Conservation (phyloP, 768 basidiomycete species). For the Amanita pallidorosea region DNA sequence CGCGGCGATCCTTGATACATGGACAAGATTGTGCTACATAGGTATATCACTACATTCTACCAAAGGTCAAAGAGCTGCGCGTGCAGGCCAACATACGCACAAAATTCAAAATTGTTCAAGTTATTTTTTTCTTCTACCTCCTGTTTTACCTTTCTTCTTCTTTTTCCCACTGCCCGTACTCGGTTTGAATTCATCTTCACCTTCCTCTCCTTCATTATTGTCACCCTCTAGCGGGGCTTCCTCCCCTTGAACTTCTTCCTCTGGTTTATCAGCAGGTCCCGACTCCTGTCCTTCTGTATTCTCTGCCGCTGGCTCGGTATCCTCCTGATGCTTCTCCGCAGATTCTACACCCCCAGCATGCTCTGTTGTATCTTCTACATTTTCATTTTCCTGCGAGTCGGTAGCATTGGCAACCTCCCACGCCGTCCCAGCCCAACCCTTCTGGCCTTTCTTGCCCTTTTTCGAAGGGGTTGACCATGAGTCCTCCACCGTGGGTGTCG, state of each 20-base stretch:
- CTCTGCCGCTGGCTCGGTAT: not conserved
- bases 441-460: slow-evolving; percentile 9
- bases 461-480: not conserved
- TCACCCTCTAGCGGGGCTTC: not conserved
- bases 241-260: not conserved
- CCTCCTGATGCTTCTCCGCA: not conserved
- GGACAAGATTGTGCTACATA: not conserved
- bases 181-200: not conserved
- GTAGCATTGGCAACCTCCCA: not conserved
- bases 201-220: not conserved
- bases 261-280: not conserved
- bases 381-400: not conserved
- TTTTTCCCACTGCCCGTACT: not conserved
- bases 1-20: not conserved
- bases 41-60: not conserved
- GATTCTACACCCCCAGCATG: not conserved
- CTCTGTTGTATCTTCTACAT: not conserved
- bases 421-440: not conserved
- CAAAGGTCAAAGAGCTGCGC: not conserved
- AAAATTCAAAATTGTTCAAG: not conserved
- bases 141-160: not conserved
- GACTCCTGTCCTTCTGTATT: not conserved
- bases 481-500: not conserved
- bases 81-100: not conserved
- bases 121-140: not conserved